Evolutionary conservation across 805 yeast species (phyloP).

Genomic region (Kodamaea kakaduensis): DNA sequence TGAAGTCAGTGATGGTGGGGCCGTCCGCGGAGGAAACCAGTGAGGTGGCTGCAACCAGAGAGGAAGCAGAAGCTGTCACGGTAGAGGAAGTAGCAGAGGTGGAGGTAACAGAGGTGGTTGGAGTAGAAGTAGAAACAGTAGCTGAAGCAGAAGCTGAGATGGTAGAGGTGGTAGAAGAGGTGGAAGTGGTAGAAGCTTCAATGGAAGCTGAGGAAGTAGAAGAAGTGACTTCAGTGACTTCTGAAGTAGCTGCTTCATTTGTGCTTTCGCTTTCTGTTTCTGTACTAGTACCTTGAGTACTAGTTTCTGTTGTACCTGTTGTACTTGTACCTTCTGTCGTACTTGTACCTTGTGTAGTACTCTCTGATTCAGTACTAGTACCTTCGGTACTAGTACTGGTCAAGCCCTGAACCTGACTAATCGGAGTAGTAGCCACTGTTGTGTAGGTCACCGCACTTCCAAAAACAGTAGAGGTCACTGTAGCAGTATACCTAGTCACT

Average conservation of each 20-base stretch:
- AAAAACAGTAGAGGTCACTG: constrained; percentile 40
- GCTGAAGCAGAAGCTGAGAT: background rate
- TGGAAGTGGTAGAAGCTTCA: constrained; percentile 2
- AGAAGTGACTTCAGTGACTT: no score
- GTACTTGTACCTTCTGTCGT: constrained; percentile 2
- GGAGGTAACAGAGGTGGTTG: constrained; percentile 1
- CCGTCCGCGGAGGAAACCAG: constrained; percentile 13
- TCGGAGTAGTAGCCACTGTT: constrained; percentile 32
- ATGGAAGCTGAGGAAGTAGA: no score
- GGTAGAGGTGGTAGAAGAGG: constrained; percentile 5
- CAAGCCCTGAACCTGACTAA: no score
- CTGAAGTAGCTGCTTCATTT: no score
- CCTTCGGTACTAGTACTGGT: background rate
- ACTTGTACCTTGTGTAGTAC: constrained; percentile 4
- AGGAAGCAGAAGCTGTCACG: constrained; percentile 8
- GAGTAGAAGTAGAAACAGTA: background rate
- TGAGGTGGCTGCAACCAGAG: constrained; percentile 16
- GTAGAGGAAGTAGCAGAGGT: constrained; percentile 8
- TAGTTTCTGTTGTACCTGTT: no score
- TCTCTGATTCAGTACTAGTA: background rate
- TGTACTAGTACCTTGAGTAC: no score
- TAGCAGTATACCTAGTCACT: constrained; percentile 40
- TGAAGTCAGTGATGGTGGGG: constrained; percentile 27
- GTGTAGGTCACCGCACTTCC: constrained; percentile 36
- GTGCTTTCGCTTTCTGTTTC: no score